These are phyloP conservation scores for Vinca minor DNA, from an alignment of 257 asterid genomes.

Conservation along the genomic window DNA sequence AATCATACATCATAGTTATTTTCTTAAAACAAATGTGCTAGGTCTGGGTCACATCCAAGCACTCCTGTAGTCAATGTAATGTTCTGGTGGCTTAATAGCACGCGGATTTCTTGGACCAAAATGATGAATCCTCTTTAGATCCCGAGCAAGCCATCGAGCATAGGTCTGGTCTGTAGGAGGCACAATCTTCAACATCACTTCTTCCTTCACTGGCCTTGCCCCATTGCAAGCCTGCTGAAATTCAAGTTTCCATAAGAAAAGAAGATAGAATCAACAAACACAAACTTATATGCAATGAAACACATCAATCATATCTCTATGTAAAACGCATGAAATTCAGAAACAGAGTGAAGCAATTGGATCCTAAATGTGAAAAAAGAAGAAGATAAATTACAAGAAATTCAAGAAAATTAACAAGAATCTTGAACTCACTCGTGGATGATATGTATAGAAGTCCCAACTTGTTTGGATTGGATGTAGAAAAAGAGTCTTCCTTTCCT, in stretches of 20 bases:
- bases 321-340: neutral
- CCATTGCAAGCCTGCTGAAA: slow-evolving; percentile 41
- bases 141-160: slow-evolving; percentile 62
- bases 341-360: too few relatives aligned
- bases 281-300: neutral
- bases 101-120: slow-evolving; percentile 59
- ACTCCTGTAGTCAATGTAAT: slow-evolving; percentile 75
- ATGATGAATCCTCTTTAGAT: slow-evolving; percentile 67
- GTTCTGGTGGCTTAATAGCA: slow-evolving; percentile 75
- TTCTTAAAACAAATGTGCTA: slow-evolving; percentile 57
- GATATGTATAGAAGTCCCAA: too few relatives aligned
- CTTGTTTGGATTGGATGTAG: too few relatives aligned
- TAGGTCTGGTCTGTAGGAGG: slow-evolving; percentile 73
- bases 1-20: too few relatives aligned
- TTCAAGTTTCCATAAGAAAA: slow-evolving; percentile 7
- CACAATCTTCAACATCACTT: slow-evolving; percentile 46
- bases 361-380: too few relatives aligned
- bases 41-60: slow-evolving; percentile 85
- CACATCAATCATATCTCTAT: too few relatives aligned
- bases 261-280: neutral
- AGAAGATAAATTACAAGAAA: too few relatives aligned
- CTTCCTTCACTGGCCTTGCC: slow-evolving; percentile 57
- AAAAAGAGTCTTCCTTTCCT: too few relatives aligned
- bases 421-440: too few relatives aligned
- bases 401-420: neutral